A percentile compares a stretch with the other conserved stretches of the same genome.
Evolutionary conservation across 345 rosid species (phyloP).

Genomic region (Lepidium sativum): DNA sequence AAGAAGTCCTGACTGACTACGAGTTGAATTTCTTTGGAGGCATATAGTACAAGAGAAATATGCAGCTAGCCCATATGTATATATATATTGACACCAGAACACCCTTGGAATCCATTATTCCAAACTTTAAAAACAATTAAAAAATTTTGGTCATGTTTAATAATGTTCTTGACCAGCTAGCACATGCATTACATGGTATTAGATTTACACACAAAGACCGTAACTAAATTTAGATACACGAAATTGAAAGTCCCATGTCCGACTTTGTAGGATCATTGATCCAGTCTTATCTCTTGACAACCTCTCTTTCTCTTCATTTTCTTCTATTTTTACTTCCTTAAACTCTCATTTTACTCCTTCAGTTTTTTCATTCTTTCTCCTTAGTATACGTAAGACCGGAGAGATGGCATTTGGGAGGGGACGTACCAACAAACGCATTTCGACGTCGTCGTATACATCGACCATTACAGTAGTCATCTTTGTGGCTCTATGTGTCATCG

Average conservation of each 20-base stretch:
- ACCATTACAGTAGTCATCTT: conserved; percentile 59
- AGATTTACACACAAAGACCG: conserved; percentile 1
- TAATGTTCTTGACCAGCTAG: not conserved
- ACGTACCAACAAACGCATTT: conserved; percentile 44
- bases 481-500: conserved; percentile 55
- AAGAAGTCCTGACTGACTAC: too few relatives aligned
- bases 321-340: conserved; percentile 15
- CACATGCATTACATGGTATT: not conserved
- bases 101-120: not conserved
- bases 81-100: not conserved
- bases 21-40: too few relatives aligned
- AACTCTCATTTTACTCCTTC: conserved; percentile 29
- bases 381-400: not conserved
- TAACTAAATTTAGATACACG: conserved; percentile 19
- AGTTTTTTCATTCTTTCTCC: not conserved
- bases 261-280: conserved; percentile 50
- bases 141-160: not conserved
- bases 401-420: conserved; percentile 52
- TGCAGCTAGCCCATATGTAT: too few relatives aligned
- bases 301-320: conserved; percentile 26
- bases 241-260: conserved; percentile 34
- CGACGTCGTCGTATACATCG: conserved; percentile 47
- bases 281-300: conserved; percentile 37
- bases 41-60: too few relatives aligned
- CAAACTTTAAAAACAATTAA: not conserved